Evolutionary conservation across 176 grass and related monocot species (phyloP).

Genomic region (sorghum (Sorghum bicolor)): Sorghum_bicolor_NCBIv3 NC_012875.2:60696501-60697000

Average conservation of each 20-base stretch:
- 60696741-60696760: neutral
- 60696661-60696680: neutral
- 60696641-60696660: neutral
- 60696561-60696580: neutral
- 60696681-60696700: neutral
- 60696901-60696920: conserved; percentile 35
- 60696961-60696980: neutral
- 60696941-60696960: neutral
- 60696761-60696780: neutral
- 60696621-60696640: neutral
- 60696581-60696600: neutral
- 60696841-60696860: neutral
- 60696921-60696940: conserved; percentile 37
- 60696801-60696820: neutral
- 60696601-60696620: neutral
- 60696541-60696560: neutral
- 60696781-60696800: neutral
- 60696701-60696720: neutral
- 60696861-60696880: conserved; percentile 48
- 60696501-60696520: neutral
- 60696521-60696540: neutral
- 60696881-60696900: conserved; percentile 25
- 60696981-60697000: neutral
- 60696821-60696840: neutral
- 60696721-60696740: no score